These are phyloP conservation scores for Camellia oleifera DNA, from an alignment of 179 eudicot species.

Conservation along the genomic window DNA sequence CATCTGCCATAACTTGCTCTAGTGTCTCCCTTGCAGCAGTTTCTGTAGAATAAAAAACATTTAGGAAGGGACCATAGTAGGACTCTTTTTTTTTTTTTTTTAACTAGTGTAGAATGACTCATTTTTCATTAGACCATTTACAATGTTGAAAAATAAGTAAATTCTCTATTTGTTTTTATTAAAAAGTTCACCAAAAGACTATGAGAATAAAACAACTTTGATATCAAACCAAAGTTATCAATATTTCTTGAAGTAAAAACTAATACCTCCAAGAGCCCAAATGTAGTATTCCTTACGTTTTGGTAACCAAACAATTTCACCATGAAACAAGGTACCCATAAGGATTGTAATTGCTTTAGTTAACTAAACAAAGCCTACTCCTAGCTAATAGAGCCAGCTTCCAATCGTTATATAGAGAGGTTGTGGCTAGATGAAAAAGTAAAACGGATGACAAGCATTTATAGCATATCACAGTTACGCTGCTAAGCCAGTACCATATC, in stretches of 20 bases:
- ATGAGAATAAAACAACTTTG: background rate
- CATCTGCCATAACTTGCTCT: conserved; percentile 66
- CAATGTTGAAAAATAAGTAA: background rate
- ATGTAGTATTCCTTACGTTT: background rate
- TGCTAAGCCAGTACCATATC: too few species aligned
- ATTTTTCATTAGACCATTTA: background rate
- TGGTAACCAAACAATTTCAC: background rate
- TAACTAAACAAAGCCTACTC: background rate
- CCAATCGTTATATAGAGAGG: background rate
- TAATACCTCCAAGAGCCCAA: background rate
- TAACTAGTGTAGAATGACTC: background rate
- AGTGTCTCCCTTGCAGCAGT: conserved; percentile 61
- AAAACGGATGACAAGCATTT: background rate
- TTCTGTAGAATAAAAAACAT: conserved; percentile 35
- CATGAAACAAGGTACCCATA: background rate
- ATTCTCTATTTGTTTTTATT: background rate
- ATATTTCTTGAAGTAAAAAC: background rate
- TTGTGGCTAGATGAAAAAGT: background rate
- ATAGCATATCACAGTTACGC: background rate
- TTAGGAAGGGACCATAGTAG: background rate
- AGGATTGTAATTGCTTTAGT: background rate
- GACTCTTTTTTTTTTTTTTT: background rate
- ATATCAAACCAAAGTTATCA: background rate
- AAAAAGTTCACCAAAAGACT: background rate
- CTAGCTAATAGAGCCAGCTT: background rate